phyloP scores from a whole-genome alignment of 2,329 filamentous ascomycete species.

The Botrytis porri region DNA sequence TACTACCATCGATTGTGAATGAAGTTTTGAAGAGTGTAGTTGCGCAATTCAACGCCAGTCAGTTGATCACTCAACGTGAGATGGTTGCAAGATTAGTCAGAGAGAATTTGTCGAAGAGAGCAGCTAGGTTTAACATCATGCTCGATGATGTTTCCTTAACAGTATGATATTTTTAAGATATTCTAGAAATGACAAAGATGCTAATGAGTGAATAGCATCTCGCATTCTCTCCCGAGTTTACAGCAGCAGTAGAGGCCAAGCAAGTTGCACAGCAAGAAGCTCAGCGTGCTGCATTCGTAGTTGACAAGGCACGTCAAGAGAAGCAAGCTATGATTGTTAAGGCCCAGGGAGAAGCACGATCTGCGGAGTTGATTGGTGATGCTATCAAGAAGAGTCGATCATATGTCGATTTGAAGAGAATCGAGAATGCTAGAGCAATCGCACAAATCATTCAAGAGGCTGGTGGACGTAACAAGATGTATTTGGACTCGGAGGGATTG shows the following conservation, averaged over 20 bases:
- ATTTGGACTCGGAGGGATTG: constrained; percentile 86
- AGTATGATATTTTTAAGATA: constrained; percentile 50
- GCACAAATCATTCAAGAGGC: constrained; percentile 83
- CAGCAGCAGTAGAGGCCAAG: constrained; percentile 70
- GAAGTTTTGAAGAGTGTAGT: constrained; percentile 98
- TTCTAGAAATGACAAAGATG: background rate
- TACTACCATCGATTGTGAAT: constrained; percentile 96
- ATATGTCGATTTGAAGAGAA: constrained; percentile 95
- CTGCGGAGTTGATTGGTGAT: constrained; percentile 95
- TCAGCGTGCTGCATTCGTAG: constrained; percentile 92
- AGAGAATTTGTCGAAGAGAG: constrained; percentile 87
- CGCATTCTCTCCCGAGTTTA: constrained; percentile 71
- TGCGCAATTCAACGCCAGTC: constrained; percentile 96
- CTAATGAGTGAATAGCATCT: constrained; percentile 51
- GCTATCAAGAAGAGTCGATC: constrained; percentile 99
- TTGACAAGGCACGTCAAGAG: constrained; percentile 98
- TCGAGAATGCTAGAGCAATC: constrained; percentile 91
- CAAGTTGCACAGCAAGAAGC: constrained; percentile 86
- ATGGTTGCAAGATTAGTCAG: constrained; percentile 88
- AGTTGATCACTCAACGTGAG: constrained; percentile 98
- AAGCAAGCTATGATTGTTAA: constrained; percentile 99
- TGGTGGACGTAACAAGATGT: constrained; percentile 86
- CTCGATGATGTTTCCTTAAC: constrained; percentile 97
- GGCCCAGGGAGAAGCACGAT: constrained; percentile 97
- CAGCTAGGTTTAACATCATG: constrained; percentile 94